phyloP scores from a whole-genome alignment of 2,329 filamentous ascomycete species.

The Epichloe sibirici region DNA sequence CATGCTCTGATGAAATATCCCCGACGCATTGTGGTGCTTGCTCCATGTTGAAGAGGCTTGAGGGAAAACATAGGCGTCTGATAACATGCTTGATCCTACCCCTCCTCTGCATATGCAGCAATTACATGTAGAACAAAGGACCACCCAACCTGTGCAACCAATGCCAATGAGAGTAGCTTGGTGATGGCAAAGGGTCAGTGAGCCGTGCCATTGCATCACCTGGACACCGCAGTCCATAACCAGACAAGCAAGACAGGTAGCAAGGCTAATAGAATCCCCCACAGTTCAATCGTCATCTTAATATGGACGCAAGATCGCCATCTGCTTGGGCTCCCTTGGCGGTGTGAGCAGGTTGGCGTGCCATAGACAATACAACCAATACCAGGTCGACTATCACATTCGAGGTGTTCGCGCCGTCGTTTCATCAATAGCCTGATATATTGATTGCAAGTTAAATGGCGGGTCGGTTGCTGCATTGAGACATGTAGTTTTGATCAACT shows the following conservation, averaged over 20 bases:
- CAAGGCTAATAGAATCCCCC: constrained; percentile 35
- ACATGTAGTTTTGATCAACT: constrained; percentile 11
- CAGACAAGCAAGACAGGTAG: constrained; percentile 18
- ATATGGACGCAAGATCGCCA: constrained; percentile 31
- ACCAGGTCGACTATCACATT: constrained; percentile 46
- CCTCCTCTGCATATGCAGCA: no score
- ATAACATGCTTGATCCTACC: no score
- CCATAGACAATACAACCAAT: constrained; percentile 44
- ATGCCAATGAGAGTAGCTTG: neutral
- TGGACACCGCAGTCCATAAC: neutral
- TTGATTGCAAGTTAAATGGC: neutral
- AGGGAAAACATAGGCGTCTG: no score
- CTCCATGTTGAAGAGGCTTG: no score
- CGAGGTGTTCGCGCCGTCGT: constrained; percentile 44
- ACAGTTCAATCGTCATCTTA: constrained; percentile 33
- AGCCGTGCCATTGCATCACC: neutral
- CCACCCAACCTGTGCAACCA: no score
- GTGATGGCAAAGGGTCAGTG: neutral
- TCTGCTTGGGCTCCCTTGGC: constrained; percentile 31
- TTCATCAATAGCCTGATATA: constrained; percentile 41
- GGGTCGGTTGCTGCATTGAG: no score
- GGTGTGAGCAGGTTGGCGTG: constrained; percentile 34
- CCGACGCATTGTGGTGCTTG: no score
- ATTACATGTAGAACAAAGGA: no score
- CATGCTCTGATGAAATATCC: no score